Base-by-base conservation (phyloP, 805 yeast species). In the Komagataella pseudopastoris region DNA sequence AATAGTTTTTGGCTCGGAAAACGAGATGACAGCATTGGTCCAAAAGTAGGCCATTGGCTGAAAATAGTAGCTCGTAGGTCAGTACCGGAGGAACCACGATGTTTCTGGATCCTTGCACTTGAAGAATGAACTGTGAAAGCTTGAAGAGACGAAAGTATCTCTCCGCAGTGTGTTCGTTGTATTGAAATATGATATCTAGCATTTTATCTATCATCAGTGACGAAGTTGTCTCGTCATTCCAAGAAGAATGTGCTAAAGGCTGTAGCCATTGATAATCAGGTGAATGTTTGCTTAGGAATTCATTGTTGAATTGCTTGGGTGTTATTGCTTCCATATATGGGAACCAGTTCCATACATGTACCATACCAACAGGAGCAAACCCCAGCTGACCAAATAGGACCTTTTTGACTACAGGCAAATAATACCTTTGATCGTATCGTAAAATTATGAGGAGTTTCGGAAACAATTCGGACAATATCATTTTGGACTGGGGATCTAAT, bases 1-100 rank as follows among this genome's bases (percentile, higher is more conserved):
- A 56, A 2, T 53, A 53, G 4, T 49, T 50, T 43, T 56, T 30
- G 39, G 39, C 39, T 10, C 39, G 39, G 14, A 30, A 12, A 30
- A 30, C 39, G 39, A 30, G 39, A 30, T 30, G 39, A 8, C 39
- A 30, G 14, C 39, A 30, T 14, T 30, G 39, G 39, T 30, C 39
- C 39, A 30, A 3, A 14, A 30, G 39, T 30, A 30, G 39, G 39
- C 39, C 6, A 10, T 30, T 30, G 39, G n/a, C 6, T 7, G 39
- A 30, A 30, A 30, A 30, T 8, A 30, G 39, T 10, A 30, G n/a
- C 39, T 30, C 39, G 12, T 30, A 30, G 6, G 14, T 8, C 39
- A 30, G 14, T 8, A 30, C 39, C 6, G 39, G 39, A 10, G 39
- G 39, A 10, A 30, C 14, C 6, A 30, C 39, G 14, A 30, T 30